These are phyloP conservation scores for Russula ochroleuca DNA, from an alignment of 768 basidiomycete species.

Conservation along the genomic window DNA sequence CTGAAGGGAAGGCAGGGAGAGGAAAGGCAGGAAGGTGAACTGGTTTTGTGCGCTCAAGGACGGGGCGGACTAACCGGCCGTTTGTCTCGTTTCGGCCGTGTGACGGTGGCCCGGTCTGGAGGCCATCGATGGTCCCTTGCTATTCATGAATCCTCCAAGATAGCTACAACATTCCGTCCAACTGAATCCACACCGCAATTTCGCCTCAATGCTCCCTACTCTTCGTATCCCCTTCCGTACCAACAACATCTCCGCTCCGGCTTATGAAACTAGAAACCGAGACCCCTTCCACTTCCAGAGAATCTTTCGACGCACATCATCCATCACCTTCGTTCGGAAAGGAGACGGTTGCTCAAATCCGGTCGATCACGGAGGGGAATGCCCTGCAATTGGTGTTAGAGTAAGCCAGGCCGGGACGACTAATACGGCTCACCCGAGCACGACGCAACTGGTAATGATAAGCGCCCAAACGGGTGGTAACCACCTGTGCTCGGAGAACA, in stretches of 20 bases:
- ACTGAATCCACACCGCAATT: not conserved
- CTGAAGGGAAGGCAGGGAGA: not conserved
- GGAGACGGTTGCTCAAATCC: slow-evolving; percentile 16
- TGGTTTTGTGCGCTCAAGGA: too few relatives aligned
- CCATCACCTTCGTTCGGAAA: not conserved
- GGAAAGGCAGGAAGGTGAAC: not conserved
- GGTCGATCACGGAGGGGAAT: slow-evolving; percentile 27
- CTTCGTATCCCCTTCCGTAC: not conserved
- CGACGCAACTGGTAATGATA: slow-evolving; percentile 20
- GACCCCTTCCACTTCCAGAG: not conserved
- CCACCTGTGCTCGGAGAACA: slow-evolving; percentile 12
- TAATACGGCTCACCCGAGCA: slow-evolving; percentile 19
- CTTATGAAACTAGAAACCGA: slow-evolving; percentile 1
- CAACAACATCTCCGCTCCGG: not conserved
- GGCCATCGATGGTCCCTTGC: not conserved
- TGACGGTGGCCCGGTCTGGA: not conserved
- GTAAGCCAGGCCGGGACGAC: not conserved
- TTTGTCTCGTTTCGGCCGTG: not conserved
- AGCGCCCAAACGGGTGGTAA: slow-evolving; percentile 28
- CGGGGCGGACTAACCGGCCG: slow-evolving; percentile 2
- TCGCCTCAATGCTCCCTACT: slow-evolving; percentile 8
- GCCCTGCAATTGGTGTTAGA: slow-evolving; percentile 11
- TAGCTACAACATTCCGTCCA: not conserved
- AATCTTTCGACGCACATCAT: not conserved
- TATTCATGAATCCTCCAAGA: not conserved